Percentiles rank a stretch among this genome's conserved stretches.
These are phyloP conservation scores for Salvia sclarea DNA, from an alignment of 305 asterid genomes.

Conservation along the genomic window DNA sequence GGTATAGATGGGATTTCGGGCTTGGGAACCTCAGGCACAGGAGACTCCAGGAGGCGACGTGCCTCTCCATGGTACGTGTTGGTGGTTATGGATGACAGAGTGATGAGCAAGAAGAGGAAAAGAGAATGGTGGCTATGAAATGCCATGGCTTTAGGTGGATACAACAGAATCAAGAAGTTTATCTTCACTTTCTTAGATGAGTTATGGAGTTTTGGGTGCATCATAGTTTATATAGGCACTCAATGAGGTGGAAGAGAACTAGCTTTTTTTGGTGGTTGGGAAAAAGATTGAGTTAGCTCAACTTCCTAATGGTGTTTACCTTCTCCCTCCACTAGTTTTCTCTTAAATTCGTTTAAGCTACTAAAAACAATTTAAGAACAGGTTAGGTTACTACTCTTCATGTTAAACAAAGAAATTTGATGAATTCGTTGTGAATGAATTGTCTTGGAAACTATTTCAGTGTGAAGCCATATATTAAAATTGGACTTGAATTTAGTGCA, in stretches of 20 bases:
- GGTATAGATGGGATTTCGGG: conserved; percentile 7
- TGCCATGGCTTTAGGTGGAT: background rate
- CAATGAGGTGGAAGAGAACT: background rate
- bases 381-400: background rate
- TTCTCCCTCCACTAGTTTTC: background rate
- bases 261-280: conserved; percentile 1
- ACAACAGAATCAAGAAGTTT: background rate
- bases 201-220: background rate
- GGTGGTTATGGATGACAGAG: background rate
- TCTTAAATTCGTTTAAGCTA: background rate
- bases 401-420: background rate
- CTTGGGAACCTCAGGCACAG: conserved; percentile 8
- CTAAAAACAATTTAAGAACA: background rate
- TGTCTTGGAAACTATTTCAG: no score
- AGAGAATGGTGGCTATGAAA: conserved; percentile 1
- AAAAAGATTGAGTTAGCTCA: conserved; percentile 7
- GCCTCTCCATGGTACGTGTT: background rate
- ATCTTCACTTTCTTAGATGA: conserved; percentile 10
- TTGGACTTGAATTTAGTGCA: background rate
- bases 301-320: background rate
- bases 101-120: conserved; percentile 2
- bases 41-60: background rate
- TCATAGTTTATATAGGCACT: background rate
- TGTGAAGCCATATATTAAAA: no score
- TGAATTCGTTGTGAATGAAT: no score